Percentiles rank a stretch among this genome's conserved stretches.
Conservation (phyloP, 345 rosid genomes). For the Syzygium oleosum region DNA sequence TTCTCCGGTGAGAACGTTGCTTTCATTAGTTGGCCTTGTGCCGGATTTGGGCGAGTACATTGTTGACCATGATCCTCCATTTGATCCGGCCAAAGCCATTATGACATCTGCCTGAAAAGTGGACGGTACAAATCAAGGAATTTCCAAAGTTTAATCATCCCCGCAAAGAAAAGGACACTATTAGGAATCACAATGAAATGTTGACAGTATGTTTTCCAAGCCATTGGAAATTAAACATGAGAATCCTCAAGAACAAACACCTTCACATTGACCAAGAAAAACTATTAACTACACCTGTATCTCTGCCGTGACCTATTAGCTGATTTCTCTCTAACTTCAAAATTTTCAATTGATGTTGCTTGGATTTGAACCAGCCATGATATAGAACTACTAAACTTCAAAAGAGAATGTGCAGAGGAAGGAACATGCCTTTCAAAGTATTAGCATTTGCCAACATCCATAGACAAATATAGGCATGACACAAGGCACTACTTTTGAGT, state of each 20-base stretch:
- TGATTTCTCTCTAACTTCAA: neutral
- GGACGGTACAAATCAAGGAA: neutral
- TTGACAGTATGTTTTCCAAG: neutral
- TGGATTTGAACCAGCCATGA: neutral
- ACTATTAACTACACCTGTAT: neutral
- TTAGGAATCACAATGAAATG: neutral
- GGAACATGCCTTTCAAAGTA: neutral
- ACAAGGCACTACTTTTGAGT: neutral
- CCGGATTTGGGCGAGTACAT: constrained; percentile 54
- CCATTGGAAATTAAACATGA: neutral
- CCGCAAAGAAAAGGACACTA: neutral
- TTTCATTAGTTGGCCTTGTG: constrained; percentile 17
- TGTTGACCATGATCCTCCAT: constrained; percentile 96
- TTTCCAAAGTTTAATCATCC: neutral
- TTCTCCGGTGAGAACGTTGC: constrained; percentile 14
- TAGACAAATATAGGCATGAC: neutral
- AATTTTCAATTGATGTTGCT: neutral
- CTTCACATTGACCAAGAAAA: neutral
- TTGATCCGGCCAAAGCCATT: constrained; percentile 96
- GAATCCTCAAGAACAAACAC: neutral
- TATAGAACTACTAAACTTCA: neutral
- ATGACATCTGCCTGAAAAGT: constrained; percentile 78
- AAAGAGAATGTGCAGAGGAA: neutral
- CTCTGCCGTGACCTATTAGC: neutral
- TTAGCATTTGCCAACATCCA: neutral